Conservation (phyloP, 495 filamentous ascomycete species). For the Geoglossum glabrum region DNA sequence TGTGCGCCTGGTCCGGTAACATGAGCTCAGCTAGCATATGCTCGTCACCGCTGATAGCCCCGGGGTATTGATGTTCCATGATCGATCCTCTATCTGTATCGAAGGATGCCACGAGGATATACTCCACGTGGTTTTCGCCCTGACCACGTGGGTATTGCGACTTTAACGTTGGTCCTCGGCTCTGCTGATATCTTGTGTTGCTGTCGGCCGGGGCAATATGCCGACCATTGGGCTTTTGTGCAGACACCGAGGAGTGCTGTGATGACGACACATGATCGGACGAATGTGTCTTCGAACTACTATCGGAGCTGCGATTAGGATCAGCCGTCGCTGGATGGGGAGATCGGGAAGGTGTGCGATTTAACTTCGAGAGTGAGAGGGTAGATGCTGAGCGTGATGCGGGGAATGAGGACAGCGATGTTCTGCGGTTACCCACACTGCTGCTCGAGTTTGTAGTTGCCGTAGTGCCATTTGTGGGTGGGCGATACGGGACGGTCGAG, state of each 20-base stretch:
- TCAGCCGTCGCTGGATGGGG: neutral
- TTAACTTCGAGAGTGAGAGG: neutral
- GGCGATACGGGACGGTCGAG: neutral
- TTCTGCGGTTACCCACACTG: neutral
- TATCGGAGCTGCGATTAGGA: constrained; percentile 4
- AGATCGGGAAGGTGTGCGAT: neutral
- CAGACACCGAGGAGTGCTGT: constrained; percentile 1
- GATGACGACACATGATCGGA: neutral
- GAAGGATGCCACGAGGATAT: constrained; percentile 96
- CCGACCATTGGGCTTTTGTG: neutral
- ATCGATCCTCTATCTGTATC: constrained; percentile 88
- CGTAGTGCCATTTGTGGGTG: neutral
- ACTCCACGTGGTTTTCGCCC: constrained; percentile 86
- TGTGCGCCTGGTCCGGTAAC: constrained; percentile 93
- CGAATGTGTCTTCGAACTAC: constrained; percentile 3
- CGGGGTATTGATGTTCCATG: constrained; percentile 97
- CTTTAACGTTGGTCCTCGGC: constrained; percentile 31
- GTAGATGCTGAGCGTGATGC: neutral
- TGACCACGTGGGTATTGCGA: constrained; percentile 73
- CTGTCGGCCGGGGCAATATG: neutral
- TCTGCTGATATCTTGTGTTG: neutral
- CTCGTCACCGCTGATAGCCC: constrained; percentile 89
- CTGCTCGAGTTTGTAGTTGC: neutral
- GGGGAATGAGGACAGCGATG: constrained; percentile 3
- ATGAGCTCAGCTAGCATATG: constrained; percentile 96